Evolutionary conservation across 768 basidiomycete genomes (phyloP), one percentile per base, ranked within the genome.

Genomic region (Boletus reticulatus): DNA sequence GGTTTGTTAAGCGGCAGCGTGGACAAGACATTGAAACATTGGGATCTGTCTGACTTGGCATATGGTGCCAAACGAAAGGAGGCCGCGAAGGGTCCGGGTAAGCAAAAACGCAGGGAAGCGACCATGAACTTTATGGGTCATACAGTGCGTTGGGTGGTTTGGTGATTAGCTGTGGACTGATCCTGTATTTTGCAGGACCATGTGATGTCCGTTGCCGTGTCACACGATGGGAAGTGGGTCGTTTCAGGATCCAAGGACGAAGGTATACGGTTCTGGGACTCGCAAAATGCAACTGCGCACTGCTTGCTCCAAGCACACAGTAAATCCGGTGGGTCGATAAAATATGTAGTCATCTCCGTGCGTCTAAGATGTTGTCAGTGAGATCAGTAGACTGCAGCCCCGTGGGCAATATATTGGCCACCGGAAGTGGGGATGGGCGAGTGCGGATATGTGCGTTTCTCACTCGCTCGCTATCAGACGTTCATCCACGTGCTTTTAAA

Each of bases 191-290:
- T 1, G 32, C 60, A 85, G 83, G 87, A 89, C 68, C 88, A 87
- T 56, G 87, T 89, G 56, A 76, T 89, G 48, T 83, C 82, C 43
- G 85, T 87, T 44, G 85, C 84, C n/a, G 91, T 94, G 47, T 93
- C 92, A 45, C 89, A 92, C 59, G 95, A 98, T 71, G 92, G 92
- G 57, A 84, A 91, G 61, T 89, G 94, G 91, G 88, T 98, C 62
- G 95, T 97, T 13, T 94, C 92, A 12, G 96, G 97, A 48, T 88
- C 86, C 34, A 98, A 98, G 75, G 97, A 99, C 70, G 88, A 96
- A 13, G 89, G 93, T 1, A 94, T 99, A 52, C 92, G 95, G 70
- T 94, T 96, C 69, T 93, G 91, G 87, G 92, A 95, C 67, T 84
- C 91, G 49, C 79, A 82, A 59, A 80, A 80, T 13, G 86, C 84